Evolutionary conservation across 1,284 basidiomycete species (phyloP).

Genomic region (Ceratobasidium sp.): DNA sequence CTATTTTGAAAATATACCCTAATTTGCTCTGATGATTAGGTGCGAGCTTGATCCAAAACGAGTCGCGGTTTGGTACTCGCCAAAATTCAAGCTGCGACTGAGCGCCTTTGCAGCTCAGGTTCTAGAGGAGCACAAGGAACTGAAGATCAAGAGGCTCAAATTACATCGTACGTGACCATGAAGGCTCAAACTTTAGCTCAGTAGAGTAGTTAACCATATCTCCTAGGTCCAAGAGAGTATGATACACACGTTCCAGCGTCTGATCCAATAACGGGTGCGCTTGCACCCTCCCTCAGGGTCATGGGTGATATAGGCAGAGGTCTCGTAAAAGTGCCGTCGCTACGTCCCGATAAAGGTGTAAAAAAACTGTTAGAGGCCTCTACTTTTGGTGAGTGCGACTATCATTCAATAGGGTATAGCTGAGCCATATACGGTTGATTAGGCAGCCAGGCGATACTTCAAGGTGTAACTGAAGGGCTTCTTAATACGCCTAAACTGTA

Average conservation of each 20-base stretch:
- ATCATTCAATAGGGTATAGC: background rate
- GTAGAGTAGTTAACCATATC: too few species aligned
- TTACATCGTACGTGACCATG: slow-evolving; percentile 62
- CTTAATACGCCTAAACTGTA: slow-evolving; percentile 63
- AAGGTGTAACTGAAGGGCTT: slow-evolving; percentile 63
- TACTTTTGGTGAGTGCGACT: slow-evolving; percentile 55
- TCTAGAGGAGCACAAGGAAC: slow-evolving; percentile 61
- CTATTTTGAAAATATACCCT: too few species aligned
- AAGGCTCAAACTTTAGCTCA: too few species aligned
- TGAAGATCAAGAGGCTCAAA: slow-evolving; percentile 63
- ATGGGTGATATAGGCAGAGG: slow-evolving; percentile 14
- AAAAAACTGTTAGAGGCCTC: slow-evolving; percentile 63
- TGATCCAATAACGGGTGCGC: slow-evolving; percentile 61
- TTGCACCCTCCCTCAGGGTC: background rate
- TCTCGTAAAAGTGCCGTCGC: slow-evolving; percentile 45
- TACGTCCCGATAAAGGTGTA: slow-evolving; percentile 61
- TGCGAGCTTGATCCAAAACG: slow-evolving; percentile 68
- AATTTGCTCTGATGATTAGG: slow-evolving; percentile 51
- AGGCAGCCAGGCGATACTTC: slow-evolving; percentile 64
- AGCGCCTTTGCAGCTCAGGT: slow-evolving; percentile 59
- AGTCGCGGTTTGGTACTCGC: slow-evolving; percentile 71
- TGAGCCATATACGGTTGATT: slow-evolving; percentile 32
- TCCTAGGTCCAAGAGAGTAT: slow-evolving; percentile 67
- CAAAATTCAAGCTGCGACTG: slow-evolving; percentile 65
- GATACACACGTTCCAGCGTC: slow-evolving; percentile 58